phyloP scores from a whole-genome alignment of 1,139 yeast species.

The Yamadazyma spencermartinsiae region DNA sequence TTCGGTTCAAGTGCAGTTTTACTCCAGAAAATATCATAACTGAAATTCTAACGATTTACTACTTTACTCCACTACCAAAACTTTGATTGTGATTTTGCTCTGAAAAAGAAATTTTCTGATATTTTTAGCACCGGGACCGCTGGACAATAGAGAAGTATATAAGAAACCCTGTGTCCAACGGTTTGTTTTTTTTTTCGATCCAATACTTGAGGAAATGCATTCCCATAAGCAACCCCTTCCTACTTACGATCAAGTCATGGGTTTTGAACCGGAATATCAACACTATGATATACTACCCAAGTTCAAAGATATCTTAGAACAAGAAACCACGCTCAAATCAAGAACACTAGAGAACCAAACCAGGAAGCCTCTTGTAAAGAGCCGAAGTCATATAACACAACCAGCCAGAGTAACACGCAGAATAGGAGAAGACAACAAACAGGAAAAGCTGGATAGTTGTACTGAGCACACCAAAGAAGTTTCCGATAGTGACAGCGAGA shows the following conservation, averaged over 20 bases:
- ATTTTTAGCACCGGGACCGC: not conserved
- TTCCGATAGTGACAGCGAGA: not conserved
- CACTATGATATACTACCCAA: slow-evolving; percentile 11
- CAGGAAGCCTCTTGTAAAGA: too few species aligned
- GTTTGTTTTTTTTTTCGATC: too few species aligned
- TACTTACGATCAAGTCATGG: slow-evolving; percentile 4
- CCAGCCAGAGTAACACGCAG: too few species aligned
- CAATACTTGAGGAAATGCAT: too few species aligned
- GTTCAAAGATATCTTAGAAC: slow-evolving; percentile 7
- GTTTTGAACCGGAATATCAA: too few species aligned
- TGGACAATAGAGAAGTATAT: not conserved
- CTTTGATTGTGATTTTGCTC: too few species aligned
- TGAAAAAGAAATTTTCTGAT: not conserved
- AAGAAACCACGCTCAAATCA: not conserved
- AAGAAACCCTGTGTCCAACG: not conserved
- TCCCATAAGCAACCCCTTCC: too few species aligned
- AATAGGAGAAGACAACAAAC: not conserved
- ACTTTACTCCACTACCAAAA: too few species aligned
- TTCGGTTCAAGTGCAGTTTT: too few species aligned
- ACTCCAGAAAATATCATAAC: not conserved
- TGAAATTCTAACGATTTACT: too few species aligned
- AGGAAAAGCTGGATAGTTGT: not conserved
- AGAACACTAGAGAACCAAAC: too few species aligned
- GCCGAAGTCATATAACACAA: too few species aligned
- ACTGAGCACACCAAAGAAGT: not conserved